phyloP scores from a whole-genome alignment of 2,329 filamentous ascomycete genomes.

The Tolypocladium ovalisporum region DNA sequence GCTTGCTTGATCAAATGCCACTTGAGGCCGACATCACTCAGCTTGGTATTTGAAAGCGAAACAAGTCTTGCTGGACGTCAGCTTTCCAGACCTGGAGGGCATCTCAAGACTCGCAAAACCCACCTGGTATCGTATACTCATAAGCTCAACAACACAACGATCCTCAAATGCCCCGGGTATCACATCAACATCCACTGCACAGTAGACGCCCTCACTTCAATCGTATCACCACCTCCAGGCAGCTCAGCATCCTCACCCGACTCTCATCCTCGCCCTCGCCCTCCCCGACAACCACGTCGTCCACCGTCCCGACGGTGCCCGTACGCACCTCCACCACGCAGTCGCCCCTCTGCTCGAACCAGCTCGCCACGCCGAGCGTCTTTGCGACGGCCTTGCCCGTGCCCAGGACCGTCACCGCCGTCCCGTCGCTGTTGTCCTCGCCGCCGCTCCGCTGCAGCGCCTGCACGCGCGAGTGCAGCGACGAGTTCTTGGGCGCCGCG shows the following conservation, averaged over 20 bases:
- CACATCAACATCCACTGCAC: not conserved
- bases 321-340: slow-evolving; percentile 50
- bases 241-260: slow-evolving; percentile 38
- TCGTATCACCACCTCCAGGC: slow-evolving; percentile 36
- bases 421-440: slow-evolving; percentile 13
- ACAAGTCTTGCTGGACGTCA: not conserved
- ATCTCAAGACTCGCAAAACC: not conserved
- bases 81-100: not conserved
- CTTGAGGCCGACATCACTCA: not conserved
- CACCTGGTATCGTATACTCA: not conserved
- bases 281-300: slow-evolving; percentile 46
- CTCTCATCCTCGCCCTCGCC: slow-evolving; percentile 26
- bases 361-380: slow-evolving; percentile 49
- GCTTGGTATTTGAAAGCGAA: not conserved
- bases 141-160: not conserved
- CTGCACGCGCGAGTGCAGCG: slow-evolving; percentile 34
- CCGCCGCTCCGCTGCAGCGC: slow-evolving; percentile 21
- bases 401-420: slow-evolving; percentile 46
- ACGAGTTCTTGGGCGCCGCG: slow-evolving; percentile 35
- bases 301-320: slow-evolving; percentile 52
- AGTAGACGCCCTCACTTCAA: slow-evolving; percentile 25
- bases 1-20: not conserved
- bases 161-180: not conserved
- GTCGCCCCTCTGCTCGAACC: slow-evolving; percentile 52
- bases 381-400: slow-evolving; percentile 57